Conservation (phyloP, 352 stramenopile species). For the Globisporangium acanthophoron region DNA sequence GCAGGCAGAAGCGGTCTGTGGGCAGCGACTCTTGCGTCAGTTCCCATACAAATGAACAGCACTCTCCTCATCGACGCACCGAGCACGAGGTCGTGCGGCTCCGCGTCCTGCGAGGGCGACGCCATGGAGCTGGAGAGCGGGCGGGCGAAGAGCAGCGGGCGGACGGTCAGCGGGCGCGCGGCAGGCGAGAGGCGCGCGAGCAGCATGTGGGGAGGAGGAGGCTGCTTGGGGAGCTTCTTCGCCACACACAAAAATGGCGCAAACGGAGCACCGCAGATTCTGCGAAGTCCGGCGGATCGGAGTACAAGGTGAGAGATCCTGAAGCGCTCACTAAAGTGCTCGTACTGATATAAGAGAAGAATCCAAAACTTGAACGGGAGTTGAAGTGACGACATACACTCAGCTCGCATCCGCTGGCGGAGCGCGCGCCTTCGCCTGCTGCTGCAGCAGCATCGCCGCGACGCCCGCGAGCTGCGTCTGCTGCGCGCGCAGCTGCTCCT, state of each 20-base stretch:
- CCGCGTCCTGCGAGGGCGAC: slow-evolving; percentile 25
- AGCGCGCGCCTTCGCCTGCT: neutral
- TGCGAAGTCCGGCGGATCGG: neutral
- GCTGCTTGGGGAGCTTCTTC: slow-evolving; percentile 9
- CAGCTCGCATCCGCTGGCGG: slow-evolving; percentile 1
- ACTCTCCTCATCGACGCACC: slow-evolving; percentile 20
- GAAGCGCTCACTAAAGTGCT: too few relatives aligned
- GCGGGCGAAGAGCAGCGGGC: slow-evolving; percentile 14
- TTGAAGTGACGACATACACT: too few relatives aligned
- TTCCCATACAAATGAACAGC: neutral
- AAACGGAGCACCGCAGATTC: slow-evolving; percentile 1
- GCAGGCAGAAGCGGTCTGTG: slow-evolving; percentile 72
- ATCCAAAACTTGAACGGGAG: neutral
- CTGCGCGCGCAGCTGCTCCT: slow-evolving; percentile 28
- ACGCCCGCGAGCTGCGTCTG: slow-evolving; percentile 35
- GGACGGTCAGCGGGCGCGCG: neutral
- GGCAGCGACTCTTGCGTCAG: neutral
- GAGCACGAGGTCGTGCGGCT: slow-evolving; percentile 44
- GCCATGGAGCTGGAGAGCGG: slow-evolving; percentile 27
- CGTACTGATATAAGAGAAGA: neutral
- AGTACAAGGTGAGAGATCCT: neutral
- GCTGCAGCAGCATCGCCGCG: slow-evolving; percentile 1
- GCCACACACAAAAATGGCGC: slow-evolving; percentile 11
- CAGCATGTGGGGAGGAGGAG: slow-evolving; percentile 27
- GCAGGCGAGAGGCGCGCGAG: slow-evolving; percentile 31